Evolutionary conservation across 2,329 filamentous ascomycete species (phyloP), one percentile per base, ranked within the genome.

Genomic region (Colletotrichum musae): DNA sequence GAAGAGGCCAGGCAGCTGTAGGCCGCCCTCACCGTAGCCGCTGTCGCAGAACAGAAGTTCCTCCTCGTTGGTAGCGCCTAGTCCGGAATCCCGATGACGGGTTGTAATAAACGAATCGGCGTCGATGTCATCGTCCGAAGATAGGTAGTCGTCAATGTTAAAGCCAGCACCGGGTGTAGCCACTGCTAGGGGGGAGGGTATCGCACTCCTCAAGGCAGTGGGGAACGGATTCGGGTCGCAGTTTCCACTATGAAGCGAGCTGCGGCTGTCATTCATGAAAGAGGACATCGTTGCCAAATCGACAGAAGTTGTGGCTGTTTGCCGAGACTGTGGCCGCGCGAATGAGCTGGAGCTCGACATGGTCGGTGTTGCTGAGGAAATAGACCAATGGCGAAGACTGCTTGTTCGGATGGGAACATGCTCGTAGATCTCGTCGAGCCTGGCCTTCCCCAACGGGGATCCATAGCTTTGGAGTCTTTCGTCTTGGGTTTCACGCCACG

Each of bases 281-380:
- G 73, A 72, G 0, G 71, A 73, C 21, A 71, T 63, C 10, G 71
- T 74, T 5, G 73, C 71, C 15, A 82, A 71, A 70, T 86, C 83
- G 48, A 86, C 74, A 0, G 84, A 85, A 0, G 84, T 86, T 32
- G 80, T 81, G 9, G 81, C 79, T 0, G 84, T 86, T 63, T 84
- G 82, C 26, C 77, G 79, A 2, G 84, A 85, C 32, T 78, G 77
- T 1, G 83, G 81, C 2, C 81, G 76, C 4, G 70, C 74, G n/a
- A 80, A 81, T 15, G 83, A 84, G 61, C 80, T 81, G 26, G 77
- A 73, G 58, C 80, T 83, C 4, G 82, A 83, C 15, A 78, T 75
- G 2, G 75, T 80, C 56, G 79, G 80, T 4, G 83, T 82, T 9
- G 81, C 77, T 0, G 83, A 84, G 2, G 82, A 81, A 10, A 82